Evolutionary conservation across 805 yeast species (phyloP), one percentile per base, ranked within the genome.

Genomic region (Candida adriatica): DNA sequence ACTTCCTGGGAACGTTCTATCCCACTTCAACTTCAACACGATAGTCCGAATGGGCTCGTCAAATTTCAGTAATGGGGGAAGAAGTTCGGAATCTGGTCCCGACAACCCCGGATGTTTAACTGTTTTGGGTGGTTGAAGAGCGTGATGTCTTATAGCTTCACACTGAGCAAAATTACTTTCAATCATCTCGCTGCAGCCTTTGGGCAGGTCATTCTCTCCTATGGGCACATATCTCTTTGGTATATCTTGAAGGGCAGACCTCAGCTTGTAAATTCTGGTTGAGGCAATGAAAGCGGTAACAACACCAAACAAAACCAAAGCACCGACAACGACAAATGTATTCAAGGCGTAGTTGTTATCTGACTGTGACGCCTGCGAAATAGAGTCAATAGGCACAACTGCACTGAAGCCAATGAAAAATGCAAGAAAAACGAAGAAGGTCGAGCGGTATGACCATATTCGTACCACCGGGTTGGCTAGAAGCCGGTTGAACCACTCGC

Each of bases 381-480:
- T 75, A 18, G 86, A 75, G 55, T 90, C 96, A 11, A 86, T 71
- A 0, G 94, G 94, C 1, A 90, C 62, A 7, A 81, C 82, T 2
- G 83, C 62, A 17, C 77, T 62, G 34, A 87, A 70, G 1, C 77
- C 84, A 14, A 81, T 45, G 33, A 70, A 60, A 1, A 66, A 41
- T 3, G 59, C 38, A 31, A 66, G 39, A 17, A 68, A 52, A 8
- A 72, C 45, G 18, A 62, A 48, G 30, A 66, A 55, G 14, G 74
- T 63, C 15, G 62, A 50, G 10, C 69, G 62, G 34, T 70, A 70
- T 10, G 65, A 48, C 74, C 74, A 71, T 35, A 45, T 34, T 24
- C 41, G 41, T 13, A 42, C 34, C 11, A 24, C 31, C 3, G 41
- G 35, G n/a, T 37, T 30, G 7, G 41, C 39, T 9, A 32, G 13